Conservation (phyloP, 2,329 filamentous ascomycete genomes). For the Fusarium vanettenii region DNA sequence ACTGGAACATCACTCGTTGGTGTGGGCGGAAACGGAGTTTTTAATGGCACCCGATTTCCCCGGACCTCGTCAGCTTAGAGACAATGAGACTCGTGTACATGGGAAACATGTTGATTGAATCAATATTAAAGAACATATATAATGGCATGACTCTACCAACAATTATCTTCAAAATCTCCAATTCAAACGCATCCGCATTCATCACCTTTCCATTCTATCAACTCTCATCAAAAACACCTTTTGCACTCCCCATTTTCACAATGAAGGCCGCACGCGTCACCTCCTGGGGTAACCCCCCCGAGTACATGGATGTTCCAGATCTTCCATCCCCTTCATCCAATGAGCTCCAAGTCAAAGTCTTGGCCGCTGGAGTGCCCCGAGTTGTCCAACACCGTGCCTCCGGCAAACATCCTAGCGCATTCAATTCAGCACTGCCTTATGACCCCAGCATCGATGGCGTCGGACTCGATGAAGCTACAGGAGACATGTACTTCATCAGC, state of each 20-base stretch:
- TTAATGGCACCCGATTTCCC: too few relatives aligned
- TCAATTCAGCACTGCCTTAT: conserved; percentile 4
- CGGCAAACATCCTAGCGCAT: background rate
- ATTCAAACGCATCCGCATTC: background rate
- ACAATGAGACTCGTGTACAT: background rate
- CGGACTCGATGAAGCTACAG: conserved; percentile 14
- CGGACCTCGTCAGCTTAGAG: background rate
- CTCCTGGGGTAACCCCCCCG: background rate
- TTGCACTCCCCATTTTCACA: background rate
- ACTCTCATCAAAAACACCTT: background rate
- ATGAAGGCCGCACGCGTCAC: background rate
- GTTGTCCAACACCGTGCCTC: background rate
- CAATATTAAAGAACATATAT: background rate
- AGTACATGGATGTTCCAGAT: background rate
- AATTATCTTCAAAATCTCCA: background rate
- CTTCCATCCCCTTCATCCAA: background rate
- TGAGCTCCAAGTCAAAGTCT: background rate
- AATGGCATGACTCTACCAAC: background rate
- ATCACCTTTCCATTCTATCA: background rate
- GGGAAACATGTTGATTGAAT: background rate
- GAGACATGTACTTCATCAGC: conserved; percentile 17
- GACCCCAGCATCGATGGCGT: conserved; percentile 22
- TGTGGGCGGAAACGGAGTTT: background rate
- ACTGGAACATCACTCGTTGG: background rate
- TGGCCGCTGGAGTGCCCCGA: background rate